These are phyloP conservation scores for Thraustochytrium striatum DNA, from an alignment of 352 stramenopile species.

Conservation along the genomic window DNA sequence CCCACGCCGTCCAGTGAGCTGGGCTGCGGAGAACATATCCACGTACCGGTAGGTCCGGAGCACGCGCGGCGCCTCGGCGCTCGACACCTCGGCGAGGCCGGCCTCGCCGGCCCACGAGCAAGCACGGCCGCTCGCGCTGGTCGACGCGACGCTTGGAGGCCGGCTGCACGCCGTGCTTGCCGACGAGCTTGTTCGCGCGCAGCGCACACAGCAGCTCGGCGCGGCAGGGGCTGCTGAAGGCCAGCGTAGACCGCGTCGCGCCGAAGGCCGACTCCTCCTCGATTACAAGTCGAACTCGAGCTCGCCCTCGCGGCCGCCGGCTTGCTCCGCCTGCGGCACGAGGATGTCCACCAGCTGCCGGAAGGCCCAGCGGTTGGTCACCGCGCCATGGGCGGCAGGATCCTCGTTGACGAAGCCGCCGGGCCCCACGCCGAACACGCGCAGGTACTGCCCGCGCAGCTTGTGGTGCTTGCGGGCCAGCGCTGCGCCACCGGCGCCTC, in stretches of 20 bases:
- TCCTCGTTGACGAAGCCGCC: constrained; percentile 28
- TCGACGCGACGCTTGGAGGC: constrained; percentile 6
- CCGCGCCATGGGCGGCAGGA: background rate
- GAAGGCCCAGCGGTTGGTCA: constrained; percentile 34
- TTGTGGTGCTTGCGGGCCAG: constrained; percentile 51
- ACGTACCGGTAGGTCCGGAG: constrained; percentile 38
- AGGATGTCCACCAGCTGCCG: constrained; percentile 43
- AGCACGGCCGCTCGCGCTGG: background rate
- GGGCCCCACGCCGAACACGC: constrained; percentile 33
- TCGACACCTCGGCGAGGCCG: constrained; percentile 29
- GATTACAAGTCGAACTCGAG: constrained; percentile 6
- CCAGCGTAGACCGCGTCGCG: background rate
- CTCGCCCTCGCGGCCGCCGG: background rate
- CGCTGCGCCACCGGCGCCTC: no score
- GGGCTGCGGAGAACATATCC: constrained; percentile 15
- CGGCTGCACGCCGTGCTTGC: background rate
- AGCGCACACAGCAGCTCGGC: constrained; percentile 23
- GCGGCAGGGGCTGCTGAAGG: constrained; percentile 38
- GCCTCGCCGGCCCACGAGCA: constrained; percentile 43
- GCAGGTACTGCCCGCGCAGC: constrained; percentile 37
- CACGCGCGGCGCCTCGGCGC: background rate
- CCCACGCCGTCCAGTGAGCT: background rate
- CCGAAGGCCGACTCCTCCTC: constrained; percentile 25
- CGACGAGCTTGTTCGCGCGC: constrained; percentile 32
- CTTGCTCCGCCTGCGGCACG: background rate